Evolutionary conservation across 2,329 filamentous ascomycete species (phyloP).

Genomic region (Talaromyces sp.): DNA sequence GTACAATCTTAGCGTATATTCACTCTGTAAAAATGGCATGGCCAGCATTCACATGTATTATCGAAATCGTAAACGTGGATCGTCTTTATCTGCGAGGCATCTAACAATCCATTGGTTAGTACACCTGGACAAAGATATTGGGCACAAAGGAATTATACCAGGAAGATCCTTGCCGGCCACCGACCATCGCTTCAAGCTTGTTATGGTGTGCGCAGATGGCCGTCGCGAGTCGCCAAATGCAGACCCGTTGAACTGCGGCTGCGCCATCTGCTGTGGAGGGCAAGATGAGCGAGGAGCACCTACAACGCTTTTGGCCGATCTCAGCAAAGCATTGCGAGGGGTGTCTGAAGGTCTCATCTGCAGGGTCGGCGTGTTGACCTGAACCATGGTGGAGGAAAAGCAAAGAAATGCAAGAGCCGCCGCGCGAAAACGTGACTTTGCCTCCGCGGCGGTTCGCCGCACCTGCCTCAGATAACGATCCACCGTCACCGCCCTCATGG

Average conservation of each 20-base stretch:
- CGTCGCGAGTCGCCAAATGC: constrained; percentile 18
- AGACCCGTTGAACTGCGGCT: constrained; percentile 23
- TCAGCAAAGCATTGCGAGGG: constrained; percentile 20
- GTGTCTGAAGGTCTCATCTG: not conserved
- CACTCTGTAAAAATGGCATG: not conserved
- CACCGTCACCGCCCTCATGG: not conserved
- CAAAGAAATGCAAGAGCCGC: not conserved
- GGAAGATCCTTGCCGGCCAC: constrained; percentile 68
- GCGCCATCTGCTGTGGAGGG: constrained; percentile 18
- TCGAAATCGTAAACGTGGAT: constrained; percentile 98
- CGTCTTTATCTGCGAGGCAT: constrained; percentile 63
- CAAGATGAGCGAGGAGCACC: constrained; percentile 17
- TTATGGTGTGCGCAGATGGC: constrained; percentile 53
- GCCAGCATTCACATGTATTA: constrained; percentile 67
- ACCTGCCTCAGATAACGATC: not conserved
- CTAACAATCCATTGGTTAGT: constrained; percentile 25
- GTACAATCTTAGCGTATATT: constrained; percentile 3
- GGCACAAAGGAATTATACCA: constrained; percentile 38
- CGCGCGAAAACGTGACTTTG: constrained; percentile 18
- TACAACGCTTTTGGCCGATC: constrained; percentile 32
- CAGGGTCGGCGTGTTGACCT: not conserved
- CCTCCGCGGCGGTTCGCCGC: constrained; percentile 2
- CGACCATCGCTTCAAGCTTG: constrained; percentile 78
- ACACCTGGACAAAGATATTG: not conserved
- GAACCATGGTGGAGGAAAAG: not conserved